A percentile compares a stretch with the other conserved stretches of the same genome.
These are phyloP conservation scores for Aegilops bicornis DNA, from an alignment of 176 grass and related monocot genomes.

Conservation along the genomic window DNA sequence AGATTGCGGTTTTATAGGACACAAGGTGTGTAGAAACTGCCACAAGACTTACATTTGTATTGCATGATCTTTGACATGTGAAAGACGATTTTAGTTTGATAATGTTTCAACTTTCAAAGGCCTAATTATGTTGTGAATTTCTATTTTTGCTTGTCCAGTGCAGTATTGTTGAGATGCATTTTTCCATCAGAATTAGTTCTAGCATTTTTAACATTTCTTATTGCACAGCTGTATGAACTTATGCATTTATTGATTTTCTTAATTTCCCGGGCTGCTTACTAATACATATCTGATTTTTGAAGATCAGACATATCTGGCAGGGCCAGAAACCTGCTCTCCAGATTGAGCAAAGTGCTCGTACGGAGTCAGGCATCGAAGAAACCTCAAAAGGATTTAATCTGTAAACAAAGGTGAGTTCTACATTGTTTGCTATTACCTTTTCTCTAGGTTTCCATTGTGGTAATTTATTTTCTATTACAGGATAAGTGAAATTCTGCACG, in stretches of 20 bases:
- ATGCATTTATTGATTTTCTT: not conserved
- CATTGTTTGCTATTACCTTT: slow-evolving; percentile 16
- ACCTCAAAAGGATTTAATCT: slow-evolving; percentile 65
- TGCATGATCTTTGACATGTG: not conserved
- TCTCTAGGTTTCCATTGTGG: not conserved
- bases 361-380: slow-evolving; percentile 71
- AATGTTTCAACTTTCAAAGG: not conserved
- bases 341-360: slow-evolving; percentile 88
- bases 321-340: slow-evolving; percentile 74
- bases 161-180: not conserved
- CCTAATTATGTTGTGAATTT: not conserved
- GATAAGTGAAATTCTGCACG: slow-evolving; percentile 71
- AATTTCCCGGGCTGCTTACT: slow-evolving; percentile 45
- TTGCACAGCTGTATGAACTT: not conserved
- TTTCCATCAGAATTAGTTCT: slow-evolving; percentile 15
- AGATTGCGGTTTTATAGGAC: slow-evolving; percentile 91
- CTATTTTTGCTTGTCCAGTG: not conserved
- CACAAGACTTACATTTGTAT: slow-evolving; percentile 14
- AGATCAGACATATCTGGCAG: slow-evolving; percentile 96
- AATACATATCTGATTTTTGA: slow-evolving; percentile 69
- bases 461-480: slow-evolving; percentile 51
- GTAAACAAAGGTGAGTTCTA: slow-evolving; percentile 66
- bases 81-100: not conserved
- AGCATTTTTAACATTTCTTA: slow-evolving; percentile 2
- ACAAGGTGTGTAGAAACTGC: slow-evolving; percentile 67